Evolutionary conservation across 1,284 basidiomycete genomes (phyloP), one percentile per base, ranked within the genome.

Genomic region (Schizopora paradoxa): DNA sequence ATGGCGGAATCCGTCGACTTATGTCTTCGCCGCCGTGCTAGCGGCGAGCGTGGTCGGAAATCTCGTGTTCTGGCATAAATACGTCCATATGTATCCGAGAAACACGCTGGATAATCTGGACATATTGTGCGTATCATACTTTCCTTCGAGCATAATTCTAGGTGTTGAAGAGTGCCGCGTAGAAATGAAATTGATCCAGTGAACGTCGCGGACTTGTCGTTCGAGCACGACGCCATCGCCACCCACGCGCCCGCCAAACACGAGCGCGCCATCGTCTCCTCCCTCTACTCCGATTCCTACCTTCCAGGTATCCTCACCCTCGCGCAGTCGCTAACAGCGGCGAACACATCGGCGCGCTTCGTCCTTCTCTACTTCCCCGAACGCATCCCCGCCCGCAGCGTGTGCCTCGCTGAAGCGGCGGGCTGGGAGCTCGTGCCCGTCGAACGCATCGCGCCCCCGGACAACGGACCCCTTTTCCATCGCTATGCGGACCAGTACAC

Each of bases 401-500:
- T 69, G 18, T 73, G 72, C 56, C 62, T 69, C 43, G 64, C 60
- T 4, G 59, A 60, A 27, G 57, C 65, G 0, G 63, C 54, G 5
- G 72, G 72, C 7, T 73, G 71, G 67, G 58, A 64, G 8, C 61
- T 61, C 0, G 54, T 64, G 25, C 53, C 63, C 1, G 63, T 73
- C 5, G 47, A 58, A 2, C 61, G 61, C 23, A 69, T 72, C 45
- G 54, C 63, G 1, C 69, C 69, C 2, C 69, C 70, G 0, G 57
- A 63, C 45, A 47, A 54, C 21, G 66, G 66, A 25, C 38, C 55
- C 16, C 55, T 70, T 31, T 56, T 62, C 51, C n/a, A n/a, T n/a
- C 63, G 66, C 36, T 71, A 70, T 55, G 29, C 51, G 31, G 70
- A 73, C 53, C 66, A 67, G 48, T 72, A 68, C 60, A 68, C 70